Base-by-base conservation (phyloP, 2,329 filamentous ascomycete genomes). In the Claviceps citrina region DNA sequence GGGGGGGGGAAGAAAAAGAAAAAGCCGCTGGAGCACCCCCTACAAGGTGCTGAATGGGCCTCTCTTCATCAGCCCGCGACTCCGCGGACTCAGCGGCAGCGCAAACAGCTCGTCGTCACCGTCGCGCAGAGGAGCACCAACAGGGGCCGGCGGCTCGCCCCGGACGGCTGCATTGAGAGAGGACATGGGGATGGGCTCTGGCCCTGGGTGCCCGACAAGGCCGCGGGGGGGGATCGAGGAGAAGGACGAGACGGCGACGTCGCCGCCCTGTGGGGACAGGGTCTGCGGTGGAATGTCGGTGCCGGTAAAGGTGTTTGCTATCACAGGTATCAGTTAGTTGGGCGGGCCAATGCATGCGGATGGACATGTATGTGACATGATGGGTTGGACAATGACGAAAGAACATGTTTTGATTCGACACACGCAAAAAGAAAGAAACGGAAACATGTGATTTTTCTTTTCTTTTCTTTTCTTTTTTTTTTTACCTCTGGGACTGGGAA, bases 21-120 rank as follows among this genome's bases (percentile, higher is more conserved):
- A 30, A 35, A 13, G 24, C 6, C n/a, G 20, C 19, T n/a, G 24
- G 20, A 24, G 12, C 19, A 5, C n/a, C n/a, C n/a, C n/a, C n/a
- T n/a, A n/a, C n/a, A 36, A 12, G 38, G 31, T 5, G 20, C 39
- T 41, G 54, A 94, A 95, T 0, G 85, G 86, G 53, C 83, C 87
- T 50, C 78, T 83, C 39, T 78, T 76, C 67, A 91, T 85, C 49
- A n/a, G n/a, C n/a, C 93, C 85, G 0, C 86, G 86, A 51, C 83
- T 87, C 38, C 86, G 70, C 1, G 86, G 86, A 52, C 83, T 89
- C 62, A 94, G 76, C 1, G 84, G 85, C 39, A 93, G 70, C 0
- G 85, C 86, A 54, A 95, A 95, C 2, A 94, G 67, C 31, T 83
- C 87, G 43, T 93, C 85, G 48, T 85, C 81, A 1, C 46, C 51